phyloP scores from a whole-genome alignment of 768 basidiomycete genomes.

The Amanita thiersii region DNA sequence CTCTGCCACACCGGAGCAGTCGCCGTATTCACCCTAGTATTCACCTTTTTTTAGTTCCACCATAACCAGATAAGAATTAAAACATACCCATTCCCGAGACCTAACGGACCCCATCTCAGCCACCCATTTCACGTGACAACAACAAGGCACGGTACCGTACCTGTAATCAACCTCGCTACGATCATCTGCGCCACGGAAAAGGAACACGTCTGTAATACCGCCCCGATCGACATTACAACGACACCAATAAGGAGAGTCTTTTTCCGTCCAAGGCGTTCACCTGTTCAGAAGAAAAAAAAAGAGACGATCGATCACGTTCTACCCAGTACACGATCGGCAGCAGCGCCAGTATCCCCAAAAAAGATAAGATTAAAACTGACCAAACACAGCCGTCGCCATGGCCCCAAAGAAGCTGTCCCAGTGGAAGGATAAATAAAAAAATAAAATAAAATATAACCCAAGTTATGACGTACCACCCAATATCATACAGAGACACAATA shows the following conservation, averaged over 20 bases:
- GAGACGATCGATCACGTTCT: no score
- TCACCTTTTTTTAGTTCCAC: not conserved
- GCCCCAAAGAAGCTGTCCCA: conserved; percentile 34
- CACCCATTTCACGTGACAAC: not conserved
- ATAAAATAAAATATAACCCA: not conserved
- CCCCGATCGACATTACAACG: conserved; percentile 44
- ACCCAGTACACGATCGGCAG: not conserved
- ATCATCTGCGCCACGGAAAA: conserved; percentile 40
- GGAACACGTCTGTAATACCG: conserved; percentile 38
- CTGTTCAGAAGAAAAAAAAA: conserved; percentile 13
- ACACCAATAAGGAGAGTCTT: conserved; percentile 42
- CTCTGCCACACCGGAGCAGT: conserved; percentile 46
- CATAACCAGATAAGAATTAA: not conserved
- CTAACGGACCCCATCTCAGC: conserved; percentile 13
- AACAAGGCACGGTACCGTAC: conserved; percentile 20
- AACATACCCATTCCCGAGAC: conserved; percentile 36
- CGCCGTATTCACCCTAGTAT: conserved; percentile 35
- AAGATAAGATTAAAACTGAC: conserved; percentile 9
- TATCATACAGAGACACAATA: conserved; percentile 44
- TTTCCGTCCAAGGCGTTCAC: conserved; percentile 36
- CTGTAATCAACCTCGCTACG: conserved; percentile 38
- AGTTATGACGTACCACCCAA: conserved; percentile 31
- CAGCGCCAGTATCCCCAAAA: not conserved
- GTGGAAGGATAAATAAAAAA: not conserved
- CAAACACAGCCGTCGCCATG: conserved; percentile 33